Evolutionary conservation across 2,329 filamentous ascomycete genomes (phyloP).

Genomic region (Domatiomyces catenatus): DNA sequence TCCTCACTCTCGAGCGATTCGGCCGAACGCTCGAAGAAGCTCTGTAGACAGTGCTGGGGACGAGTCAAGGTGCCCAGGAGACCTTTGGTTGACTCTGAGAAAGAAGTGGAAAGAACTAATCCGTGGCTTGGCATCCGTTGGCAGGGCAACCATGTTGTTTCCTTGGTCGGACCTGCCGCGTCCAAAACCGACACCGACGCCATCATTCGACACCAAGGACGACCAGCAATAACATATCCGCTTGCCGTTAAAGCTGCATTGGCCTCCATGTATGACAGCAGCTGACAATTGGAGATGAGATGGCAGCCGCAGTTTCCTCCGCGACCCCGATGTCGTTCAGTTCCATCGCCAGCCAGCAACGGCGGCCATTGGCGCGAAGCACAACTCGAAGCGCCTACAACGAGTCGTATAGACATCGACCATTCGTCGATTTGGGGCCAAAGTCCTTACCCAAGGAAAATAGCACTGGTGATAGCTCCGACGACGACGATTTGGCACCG

Average conservation of each 20-base stretch:
- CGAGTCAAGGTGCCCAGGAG: too few species aligned
- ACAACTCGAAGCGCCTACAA: conserved; percentile 9
- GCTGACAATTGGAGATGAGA: neutral
- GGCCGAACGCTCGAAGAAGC: too few species aligned
- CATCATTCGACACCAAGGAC: neutral
- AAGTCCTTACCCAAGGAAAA: neutral
- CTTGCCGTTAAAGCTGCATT: neutral
- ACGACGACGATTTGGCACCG: conserved; percentile 81
- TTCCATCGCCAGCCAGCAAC: conserved; percentile 23
- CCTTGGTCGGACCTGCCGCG: neutral
- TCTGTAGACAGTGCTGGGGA: too few species aligned
- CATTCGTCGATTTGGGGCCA: neutral
- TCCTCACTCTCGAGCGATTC: too few species aligned
- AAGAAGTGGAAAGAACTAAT: neutral
- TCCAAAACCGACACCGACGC: neutral
- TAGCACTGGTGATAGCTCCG: conserved; percentile 63
- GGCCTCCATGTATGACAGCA: neutral
- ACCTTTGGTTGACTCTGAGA: too few species aligned
- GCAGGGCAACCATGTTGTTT: neutral
- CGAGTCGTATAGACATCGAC: neutral
- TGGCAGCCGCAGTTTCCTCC: conserved; percentile 18
- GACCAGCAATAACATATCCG: neutral
- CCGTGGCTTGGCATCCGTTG: neutral
- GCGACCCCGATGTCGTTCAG: conserved; percentile 25
- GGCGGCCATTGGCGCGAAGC: conserved; percentile 23